Evolutionary conservation across 805 yeast species (phyloP).

Genomic region (Torulaspora indica): DNA sequence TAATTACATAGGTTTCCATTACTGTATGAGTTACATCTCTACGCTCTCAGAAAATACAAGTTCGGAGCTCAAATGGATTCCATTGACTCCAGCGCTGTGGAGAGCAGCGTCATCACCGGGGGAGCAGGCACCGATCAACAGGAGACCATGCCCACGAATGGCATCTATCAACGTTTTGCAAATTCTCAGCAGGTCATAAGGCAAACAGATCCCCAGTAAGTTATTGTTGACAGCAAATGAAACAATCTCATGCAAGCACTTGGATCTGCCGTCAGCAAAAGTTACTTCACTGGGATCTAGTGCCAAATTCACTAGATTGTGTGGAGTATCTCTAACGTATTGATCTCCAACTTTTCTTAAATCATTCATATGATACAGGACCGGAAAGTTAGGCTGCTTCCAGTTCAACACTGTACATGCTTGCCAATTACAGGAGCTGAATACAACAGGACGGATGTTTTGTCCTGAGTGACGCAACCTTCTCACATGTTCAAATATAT

Average conservation of each 20-base stretch:
- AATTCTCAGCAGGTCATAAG: constrained; percentile 60
- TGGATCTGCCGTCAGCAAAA: constrained; percentile 29
- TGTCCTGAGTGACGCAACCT: constrained; percentile 38
- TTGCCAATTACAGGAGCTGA: constrained; percentile 79
- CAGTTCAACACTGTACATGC: constrained; percentile 94
- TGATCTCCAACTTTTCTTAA: constrained; percentile 33
- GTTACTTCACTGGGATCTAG: constrained; percentile 15
- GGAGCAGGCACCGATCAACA: constrained; percentile 64
- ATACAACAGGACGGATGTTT: constrained; percentile 60
- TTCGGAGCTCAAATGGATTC: constrained; percentile 20
- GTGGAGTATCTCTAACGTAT: constrained; percentile 32
- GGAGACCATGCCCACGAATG: constrained; percentile 74
- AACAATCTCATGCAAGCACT: constrained; percentile 78
- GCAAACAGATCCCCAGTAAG: constrained; percentile 75
- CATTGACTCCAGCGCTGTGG: constrained; percentile 24
- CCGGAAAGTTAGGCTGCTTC: constrained; percentile 98
- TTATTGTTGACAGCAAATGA: constrained; percentile 77
- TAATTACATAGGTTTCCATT: background rate
- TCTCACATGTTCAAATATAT: constrained; percentile 73
- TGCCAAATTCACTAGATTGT: constrained; percentile 27
- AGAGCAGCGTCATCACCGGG: constrained; percentile 16
- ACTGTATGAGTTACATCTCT: constrained; percentile 9
- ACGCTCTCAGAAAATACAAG: constrained; percentile 23
- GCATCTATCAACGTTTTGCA: constrained; percentile 74
- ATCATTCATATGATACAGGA: constrained; percentile 78